These are phyloP conservation scores for Juglanconis oblonga DNA, from an alignment of 2,329 filamentous ascomycete genomes.

Conservation along the genomic window DNA sequence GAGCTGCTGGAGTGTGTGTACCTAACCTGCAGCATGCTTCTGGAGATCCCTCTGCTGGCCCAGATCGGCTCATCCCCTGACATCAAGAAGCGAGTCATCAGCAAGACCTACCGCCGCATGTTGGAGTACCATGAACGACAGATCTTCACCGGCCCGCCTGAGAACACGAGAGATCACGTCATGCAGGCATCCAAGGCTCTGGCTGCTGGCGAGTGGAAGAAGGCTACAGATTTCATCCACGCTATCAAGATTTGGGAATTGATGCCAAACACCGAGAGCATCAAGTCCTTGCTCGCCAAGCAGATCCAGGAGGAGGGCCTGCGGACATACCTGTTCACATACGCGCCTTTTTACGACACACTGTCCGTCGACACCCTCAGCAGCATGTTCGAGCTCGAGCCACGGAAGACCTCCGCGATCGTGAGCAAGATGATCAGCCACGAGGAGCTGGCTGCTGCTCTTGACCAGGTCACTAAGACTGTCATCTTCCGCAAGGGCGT, in stretches of 20 bases:
- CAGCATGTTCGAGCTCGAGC: conserved; percentile 90
- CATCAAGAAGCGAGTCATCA: conserved; percentile 95
- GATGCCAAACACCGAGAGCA: conserved; percentile 86
- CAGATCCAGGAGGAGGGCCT: conserved; percentile 99
- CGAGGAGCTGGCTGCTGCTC: conserved; percentile 91
- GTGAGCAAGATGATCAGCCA: conserved; percentile 99
- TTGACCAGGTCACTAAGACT: conserved; percentile 95
- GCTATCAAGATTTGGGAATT: conserved; percentile 99
- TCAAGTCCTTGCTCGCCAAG: conserved; percentile 95
- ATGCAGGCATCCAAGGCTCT: conserved; percentile 99
- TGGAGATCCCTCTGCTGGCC: conserved; percentile 94
- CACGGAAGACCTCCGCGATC: conserved; percentile 88
- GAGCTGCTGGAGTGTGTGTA: conserved; percentile 98
- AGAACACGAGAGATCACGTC: conserved; percentile 98
- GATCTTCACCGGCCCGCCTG: conserved; percentile 96
- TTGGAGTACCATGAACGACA: conserved; percentile 99
- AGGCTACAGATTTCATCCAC: conserved; percentile 88
- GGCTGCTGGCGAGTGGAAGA: conserved; percentile 98
- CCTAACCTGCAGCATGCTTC: conserved; percentile 97
- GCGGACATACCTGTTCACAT: conserved; percentile 97
- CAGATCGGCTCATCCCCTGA: conserved; percentile 96
- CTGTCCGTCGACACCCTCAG: conserved; percentile 82
- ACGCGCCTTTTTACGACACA: conserved; percentile 98
- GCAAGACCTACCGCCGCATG: conserved; percentile 99
- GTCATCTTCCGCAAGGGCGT: conserved; percentile 99